phyloP scores from a whole-genome alignment of 2,329 filamentous ascomycete species.

The Clonostachys chloroleuca region DNA sequence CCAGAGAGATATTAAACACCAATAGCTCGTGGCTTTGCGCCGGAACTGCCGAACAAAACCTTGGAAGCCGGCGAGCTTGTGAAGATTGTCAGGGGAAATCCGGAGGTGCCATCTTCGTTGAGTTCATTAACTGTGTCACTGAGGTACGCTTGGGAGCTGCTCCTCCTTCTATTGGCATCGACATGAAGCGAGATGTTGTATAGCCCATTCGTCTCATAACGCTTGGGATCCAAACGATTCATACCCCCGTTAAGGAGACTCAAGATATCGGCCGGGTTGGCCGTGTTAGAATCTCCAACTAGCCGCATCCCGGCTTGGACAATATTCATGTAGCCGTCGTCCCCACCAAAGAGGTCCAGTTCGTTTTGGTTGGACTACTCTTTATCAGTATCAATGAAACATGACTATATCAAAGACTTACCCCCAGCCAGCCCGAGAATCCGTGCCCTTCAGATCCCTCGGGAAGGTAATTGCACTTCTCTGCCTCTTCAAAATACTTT shows the following conservation, averaged over 20 bases:
- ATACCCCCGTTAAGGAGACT: not conserved
- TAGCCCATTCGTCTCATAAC: conserved; percentile 8
- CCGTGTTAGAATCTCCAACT: not conserved
- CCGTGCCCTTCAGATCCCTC: conserved; percentile 34
- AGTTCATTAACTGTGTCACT: not conserved
- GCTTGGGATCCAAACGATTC: not conserved
- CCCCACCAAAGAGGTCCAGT: not conserved
- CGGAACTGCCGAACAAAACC: conserved; percentile 3
- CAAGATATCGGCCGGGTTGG: not conserved
- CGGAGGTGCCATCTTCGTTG: not conserved
- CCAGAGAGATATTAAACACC: conserved; percentile 24
- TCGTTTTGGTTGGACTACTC: not conserved
- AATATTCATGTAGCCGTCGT: not conserved
- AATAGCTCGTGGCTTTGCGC: conserved; percentile 21
- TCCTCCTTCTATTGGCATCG: conserved; percentile 7
- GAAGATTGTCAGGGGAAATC: conserved; percentile 3
- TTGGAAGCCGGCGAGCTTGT: conserved; percentile 5
- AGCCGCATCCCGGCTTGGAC: not conserved
- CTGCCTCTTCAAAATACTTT: conserved; percentile 38
- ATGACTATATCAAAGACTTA: not conserved
- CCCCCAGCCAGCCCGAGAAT: conserved; percentile 36
- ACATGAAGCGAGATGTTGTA: conserved; percentile 20
- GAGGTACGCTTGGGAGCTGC: conserved; percentile 8
- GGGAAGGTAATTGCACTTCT: conserved; percentile 38
- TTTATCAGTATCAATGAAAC: not conserved